Evolutionary conservation across 306 rosid species (phyloP).

Genomic region (Potentilla sterilis): DNA sequence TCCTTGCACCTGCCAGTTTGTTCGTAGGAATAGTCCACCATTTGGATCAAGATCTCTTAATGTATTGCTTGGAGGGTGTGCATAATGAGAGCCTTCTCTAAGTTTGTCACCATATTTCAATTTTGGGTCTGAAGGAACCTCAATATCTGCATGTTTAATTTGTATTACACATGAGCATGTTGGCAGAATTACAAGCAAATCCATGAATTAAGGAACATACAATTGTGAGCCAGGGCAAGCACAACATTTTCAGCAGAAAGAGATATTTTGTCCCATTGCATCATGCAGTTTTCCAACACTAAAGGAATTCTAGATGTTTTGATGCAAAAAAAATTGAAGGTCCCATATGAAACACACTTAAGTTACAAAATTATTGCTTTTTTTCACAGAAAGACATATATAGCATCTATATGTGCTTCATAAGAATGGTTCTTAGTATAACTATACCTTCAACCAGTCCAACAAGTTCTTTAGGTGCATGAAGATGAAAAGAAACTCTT

Average conservation of each 20-base stretch:
- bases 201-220: neutral
- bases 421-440: slow-evolving; percentile 2
- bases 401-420: neutral
- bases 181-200: neutral
- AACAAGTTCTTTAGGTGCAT: slow-evolving; percentile 66
- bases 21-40: slow-evolving; percentile 61
- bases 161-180: slow-evolving; percentile 20
- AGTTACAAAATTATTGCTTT: neutral
- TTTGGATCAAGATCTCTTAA: slow-evolving; percentile 48
- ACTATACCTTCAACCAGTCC: slow-evolving; percentile 76
- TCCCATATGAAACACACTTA: too few species aligned
- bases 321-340: neutral
- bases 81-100: slow-evolving; percentile 54
- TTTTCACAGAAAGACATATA: slow-evolving; percentile 1
- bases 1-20: slow-evolving; percentile 95
- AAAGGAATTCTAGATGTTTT: neutral
- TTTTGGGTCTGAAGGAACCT: slow-evolving; percentile 51
- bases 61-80: slow-evolving; percentile 45
- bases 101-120: slow-evolving; percentile 50
- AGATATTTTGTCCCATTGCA: neutral
- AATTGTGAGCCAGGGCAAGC: neutral
- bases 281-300: neutral
- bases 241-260: neutral
- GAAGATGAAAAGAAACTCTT: slow-evolving; percentile 78
- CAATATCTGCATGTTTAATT: slow-evolving; percentile 51